Conservation (phyloP, 2,329 filamentous ascomycete genomes). For the Sporothrix pallida region DNA sequence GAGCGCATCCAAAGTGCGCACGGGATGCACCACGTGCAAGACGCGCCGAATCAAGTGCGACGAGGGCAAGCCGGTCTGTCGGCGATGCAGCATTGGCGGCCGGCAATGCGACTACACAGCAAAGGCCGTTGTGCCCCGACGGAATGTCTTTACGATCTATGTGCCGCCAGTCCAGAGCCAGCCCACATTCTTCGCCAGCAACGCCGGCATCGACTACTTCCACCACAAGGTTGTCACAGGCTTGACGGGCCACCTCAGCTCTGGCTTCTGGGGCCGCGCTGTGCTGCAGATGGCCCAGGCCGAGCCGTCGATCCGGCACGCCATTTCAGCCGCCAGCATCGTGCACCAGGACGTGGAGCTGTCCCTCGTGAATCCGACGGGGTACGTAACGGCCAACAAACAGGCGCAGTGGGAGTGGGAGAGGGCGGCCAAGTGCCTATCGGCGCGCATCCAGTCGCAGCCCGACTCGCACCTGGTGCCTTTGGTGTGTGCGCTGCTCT, state of each 20-base stretch:
- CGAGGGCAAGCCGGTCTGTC: constrained; percentile 22
- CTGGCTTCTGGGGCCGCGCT: neutral
- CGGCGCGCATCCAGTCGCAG: constrained; percentile 8
- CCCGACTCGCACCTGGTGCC: constrained; percentile 12
- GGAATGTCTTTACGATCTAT: constrained; percentile 19
- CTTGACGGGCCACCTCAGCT: neutral
- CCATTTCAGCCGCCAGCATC: neutral
- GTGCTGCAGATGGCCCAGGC: constrained; percentile 14
- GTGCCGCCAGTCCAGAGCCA: neutral
- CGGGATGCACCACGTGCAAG: constrained; percentile 22
- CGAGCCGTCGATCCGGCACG: constrained; percentile 18
- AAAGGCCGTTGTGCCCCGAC: neutral
- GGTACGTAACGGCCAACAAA: constrained; percentile 16
- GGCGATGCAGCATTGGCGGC: constrained; percentile 16
- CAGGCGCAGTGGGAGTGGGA: constrained; percentile 5
- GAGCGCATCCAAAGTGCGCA: constrained; percentile 22
- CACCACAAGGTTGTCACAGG: neutral
- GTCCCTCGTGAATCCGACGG: constrained; percentile 9
- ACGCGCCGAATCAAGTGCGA: constrained; percentile 16
- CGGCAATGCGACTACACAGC: constrained; percentile 16
- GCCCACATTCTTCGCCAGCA: neutral
- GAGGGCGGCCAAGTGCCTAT: neutral
- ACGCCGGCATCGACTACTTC: constrained; percentile 17
- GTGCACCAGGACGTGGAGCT: constrained; percentile 16
- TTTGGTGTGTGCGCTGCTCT: constrained; percentile 22